phyloP scores from a whole-genome alignment of 169 alveolate genomes.

The Plasmodium fragile region DNA sequence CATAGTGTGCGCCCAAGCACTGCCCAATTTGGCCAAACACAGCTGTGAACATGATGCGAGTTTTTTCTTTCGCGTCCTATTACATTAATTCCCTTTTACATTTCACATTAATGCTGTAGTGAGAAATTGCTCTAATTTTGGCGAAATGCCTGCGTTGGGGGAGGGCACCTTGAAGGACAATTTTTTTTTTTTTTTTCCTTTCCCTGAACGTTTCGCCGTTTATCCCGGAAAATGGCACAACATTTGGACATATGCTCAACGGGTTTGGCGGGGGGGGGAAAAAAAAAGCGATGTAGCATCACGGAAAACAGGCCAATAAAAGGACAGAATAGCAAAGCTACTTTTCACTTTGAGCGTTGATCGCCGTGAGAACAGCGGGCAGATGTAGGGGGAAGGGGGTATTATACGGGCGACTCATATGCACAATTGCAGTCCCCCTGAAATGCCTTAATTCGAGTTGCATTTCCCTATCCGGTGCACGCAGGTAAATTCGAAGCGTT shows the following conservation, averaged over 20 bases:
- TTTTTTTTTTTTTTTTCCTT: no score
- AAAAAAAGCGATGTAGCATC: neutral
- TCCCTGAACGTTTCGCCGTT: neutral
- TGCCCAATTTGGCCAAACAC: neutral
- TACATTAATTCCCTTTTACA: neutral
- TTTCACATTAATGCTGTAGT: neutral
- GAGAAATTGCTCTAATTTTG: neutral
- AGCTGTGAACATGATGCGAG: neutral
- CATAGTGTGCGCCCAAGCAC: neutral
- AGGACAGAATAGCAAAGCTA: neutral
- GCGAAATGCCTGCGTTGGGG: neutral
- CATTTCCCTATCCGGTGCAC: neutral
- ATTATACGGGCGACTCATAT: neutral
- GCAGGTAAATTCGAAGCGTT: neutral
- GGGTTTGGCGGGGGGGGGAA: neutral
- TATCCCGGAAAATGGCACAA: neutral
- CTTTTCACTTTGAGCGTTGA: neutral
- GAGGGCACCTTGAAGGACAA: neutral
- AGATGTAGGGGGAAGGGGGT: neutral
- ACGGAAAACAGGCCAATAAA: neutral
- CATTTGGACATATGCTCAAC: neutral
- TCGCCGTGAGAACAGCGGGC: neutral
- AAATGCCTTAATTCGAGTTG: neutral
- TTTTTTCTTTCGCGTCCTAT: neutral
- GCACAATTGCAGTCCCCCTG: neutral